phyloP scores from a whole-genome alignment of 257 asterid genomes.

The Galeopsis tetrahit region DNA sequence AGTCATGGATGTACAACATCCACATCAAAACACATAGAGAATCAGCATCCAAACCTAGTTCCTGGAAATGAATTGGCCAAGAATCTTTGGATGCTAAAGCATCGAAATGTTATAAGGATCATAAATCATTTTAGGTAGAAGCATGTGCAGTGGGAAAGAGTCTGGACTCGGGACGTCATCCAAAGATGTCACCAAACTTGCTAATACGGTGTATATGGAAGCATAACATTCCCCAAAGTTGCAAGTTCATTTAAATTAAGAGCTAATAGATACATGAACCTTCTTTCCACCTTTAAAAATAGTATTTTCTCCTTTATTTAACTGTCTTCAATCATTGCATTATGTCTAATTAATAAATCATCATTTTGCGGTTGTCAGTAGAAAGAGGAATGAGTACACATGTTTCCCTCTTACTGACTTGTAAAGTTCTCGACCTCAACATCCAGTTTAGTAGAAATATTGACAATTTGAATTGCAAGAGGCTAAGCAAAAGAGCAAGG shows the following conservation, averaged over 20 bases:
- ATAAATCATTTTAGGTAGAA: constrained; percentile 7
- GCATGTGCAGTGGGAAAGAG: background rate
- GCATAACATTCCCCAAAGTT: constrained; percentile 24
- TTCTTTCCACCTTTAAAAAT: constrained; percentile 18
- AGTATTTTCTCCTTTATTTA: constrained; percentile 19
- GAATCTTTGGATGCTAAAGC: constrained; percentile 14
- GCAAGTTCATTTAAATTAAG: background rate
- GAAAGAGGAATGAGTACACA: constrained; percentile 34
- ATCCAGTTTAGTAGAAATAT: constrained; percentile 16
- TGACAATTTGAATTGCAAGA: constrained; percentile 25
- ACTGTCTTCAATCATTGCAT: constrained; percentile 7
- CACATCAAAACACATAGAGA: background rate
- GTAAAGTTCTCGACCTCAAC: constrained; percentile 9
- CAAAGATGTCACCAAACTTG: constrained; percentile 29
- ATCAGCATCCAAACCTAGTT: constrained; percentile 12
- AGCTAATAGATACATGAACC: constrained; percentile 15
- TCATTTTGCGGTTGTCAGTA: constrained; percentile 5
- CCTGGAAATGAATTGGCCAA: constrained; percentile 5
- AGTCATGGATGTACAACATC: constrained; percentile 16
- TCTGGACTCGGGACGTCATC: background rate
- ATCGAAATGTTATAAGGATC: constrained; percentile 18
- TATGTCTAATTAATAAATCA: constrained; percentile 16
- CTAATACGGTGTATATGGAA: background rate
- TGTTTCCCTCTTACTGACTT: constrained; percentile 1
- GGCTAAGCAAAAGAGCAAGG: constrained; percentile 23